Conservation (phyloP, 139 green algal genomes). For the Tetratostichococcus sp. region DNA sequence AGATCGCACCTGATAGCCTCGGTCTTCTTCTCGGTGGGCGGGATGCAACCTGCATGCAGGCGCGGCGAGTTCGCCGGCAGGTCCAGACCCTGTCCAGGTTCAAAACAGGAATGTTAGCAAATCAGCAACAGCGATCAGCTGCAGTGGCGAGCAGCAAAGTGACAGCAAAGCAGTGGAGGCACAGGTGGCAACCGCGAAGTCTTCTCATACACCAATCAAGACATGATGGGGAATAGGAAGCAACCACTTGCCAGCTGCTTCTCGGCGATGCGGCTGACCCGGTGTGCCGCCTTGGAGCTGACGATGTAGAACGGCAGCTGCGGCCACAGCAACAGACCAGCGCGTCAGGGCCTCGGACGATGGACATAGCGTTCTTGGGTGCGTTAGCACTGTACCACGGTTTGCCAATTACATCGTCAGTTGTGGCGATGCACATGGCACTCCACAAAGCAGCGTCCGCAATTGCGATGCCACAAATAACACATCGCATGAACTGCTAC, state of each 20-base stretch:
- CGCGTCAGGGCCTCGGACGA: conserved; percentile 15
- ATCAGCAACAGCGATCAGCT: background rate
- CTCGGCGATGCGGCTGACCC: background rate
- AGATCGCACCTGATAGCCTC: conserved; percentile 1
- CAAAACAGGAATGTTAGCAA: background rate
- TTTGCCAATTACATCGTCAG: too few species aligned
- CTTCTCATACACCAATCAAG: too few species aligned
- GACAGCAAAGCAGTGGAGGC: too few species aligned
- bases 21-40: conserved; percentile 44
- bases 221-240: too few species aligned
- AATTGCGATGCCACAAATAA: too few species aligned
- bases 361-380: too few species aligned
- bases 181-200: too few species aligned
- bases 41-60: conserved; percentile 37
- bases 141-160: too few species aligned
- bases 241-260: conserved; percentile 4
- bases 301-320: conserved; percentile 31
- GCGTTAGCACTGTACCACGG: too few species aligned
- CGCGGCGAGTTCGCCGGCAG: conserved; percentile 25
- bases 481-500: too few species aligned
- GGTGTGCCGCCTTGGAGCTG: conserved; percentile 3
- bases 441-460: too few species aligned
- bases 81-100: conserved; percentile 17
- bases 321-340: background rate
- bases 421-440: too few species aligned